Evolutionary conservation across 352 stramenopile species (phyloP).

Genomic region (Globisporangium iwayamae): DNA sequence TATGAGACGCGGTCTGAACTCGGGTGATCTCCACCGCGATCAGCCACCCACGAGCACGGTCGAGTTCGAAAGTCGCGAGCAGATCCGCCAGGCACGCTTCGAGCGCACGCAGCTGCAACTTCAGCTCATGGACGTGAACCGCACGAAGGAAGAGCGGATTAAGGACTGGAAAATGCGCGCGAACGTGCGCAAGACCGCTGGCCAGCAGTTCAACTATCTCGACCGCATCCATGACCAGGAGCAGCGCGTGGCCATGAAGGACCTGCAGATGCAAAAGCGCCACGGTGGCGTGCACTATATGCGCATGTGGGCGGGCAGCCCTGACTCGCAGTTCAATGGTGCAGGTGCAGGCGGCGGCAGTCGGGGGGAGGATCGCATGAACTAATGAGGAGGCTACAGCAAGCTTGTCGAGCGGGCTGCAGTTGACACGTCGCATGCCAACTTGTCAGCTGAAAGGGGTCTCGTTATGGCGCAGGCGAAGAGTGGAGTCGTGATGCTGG

Average conservation of each 20-base stretch:
- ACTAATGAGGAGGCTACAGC: neutral
- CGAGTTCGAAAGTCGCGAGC: conserved; percentile 34
- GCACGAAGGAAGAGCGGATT: conserved; percentile 33
- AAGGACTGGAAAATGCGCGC: conserved; percentile 51
- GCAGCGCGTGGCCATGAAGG: conserved; percentile 39
- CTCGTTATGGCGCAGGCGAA: too few species aligned
- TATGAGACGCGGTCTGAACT: conserved; percentile 32
- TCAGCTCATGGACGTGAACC: conserved; percentile 25
- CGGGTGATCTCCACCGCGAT: conserved; percentile 37
- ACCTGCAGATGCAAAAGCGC: conserved; percentile 63
- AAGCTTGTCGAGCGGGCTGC: too few species aligned
- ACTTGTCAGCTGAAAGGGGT: too few species aligned
- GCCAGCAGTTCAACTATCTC: conserved; percentile 53
- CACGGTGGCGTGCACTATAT: conserved; percentile 63
- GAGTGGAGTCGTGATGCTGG: too few species aligned
- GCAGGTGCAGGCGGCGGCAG: neutral
- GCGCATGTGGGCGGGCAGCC: conserved; percentile 79
- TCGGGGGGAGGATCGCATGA: neutral
- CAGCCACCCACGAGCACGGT: conserved; percentile 22
- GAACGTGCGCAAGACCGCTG: conserved; percentile 44
- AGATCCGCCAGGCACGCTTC: conserved; percentile 33
- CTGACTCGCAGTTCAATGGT: conserved; percentile 70
- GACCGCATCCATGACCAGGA: conserved; percentile 61
- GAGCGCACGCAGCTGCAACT: conserved; percentile 43
- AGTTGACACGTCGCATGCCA: too few species aligned